Base-by-base conservation (phyloP, 2,329 filamentous ascomycete genomes). In the Lasiodiplodia citricola region DNA sequence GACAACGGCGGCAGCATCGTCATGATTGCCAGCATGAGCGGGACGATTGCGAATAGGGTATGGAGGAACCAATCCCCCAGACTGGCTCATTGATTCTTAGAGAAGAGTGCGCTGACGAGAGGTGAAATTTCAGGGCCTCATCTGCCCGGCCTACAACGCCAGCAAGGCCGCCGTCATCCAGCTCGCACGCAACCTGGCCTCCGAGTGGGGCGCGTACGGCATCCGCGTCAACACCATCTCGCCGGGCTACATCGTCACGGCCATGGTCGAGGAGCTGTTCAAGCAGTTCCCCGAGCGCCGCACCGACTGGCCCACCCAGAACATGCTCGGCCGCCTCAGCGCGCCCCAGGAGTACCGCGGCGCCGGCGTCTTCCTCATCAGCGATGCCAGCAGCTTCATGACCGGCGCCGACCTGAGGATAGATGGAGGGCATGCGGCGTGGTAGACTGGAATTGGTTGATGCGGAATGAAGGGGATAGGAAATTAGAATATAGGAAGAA, bases 181-280 rank as follows among this genome's bases (percentile, higher is more conserved):
- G 79, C 86, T 94, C 1, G 88, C 80, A 0, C 87, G 90, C 69
- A 92, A 90, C 77, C 83, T 94, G 10, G 91, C 91, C 1, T 81
- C 87, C 11, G 92, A 94, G 78, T 93, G 91, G 91, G 91, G 91
- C 57, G 79, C 83, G 72, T 80, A 91, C 77, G 88, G 88, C 47
- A 94, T 96, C 74, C 87, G 92, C 2, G 90, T 95, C 70, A 95
- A 96, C 81, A 93, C 91, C 16, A 87, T 96, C 71, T 93, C 90
- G 23, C 92, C 92, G 0, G 92, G 92, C 50, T 93, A 94, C 77
- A 93, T 94, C 75, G 87, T 91, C 25, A 94, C 92, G 1, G 88
- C 91, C 25, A 97, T 97, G 94, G 92, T 95, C 1, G 88, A 92
- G 77, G 87, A 88, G 69, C 86, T 97, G 38, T 96, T 97, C 75